Evolutionary conservation across 179 eudicot genomes (phyloP).

Genomic region (Silene noctiflora): DNA sequence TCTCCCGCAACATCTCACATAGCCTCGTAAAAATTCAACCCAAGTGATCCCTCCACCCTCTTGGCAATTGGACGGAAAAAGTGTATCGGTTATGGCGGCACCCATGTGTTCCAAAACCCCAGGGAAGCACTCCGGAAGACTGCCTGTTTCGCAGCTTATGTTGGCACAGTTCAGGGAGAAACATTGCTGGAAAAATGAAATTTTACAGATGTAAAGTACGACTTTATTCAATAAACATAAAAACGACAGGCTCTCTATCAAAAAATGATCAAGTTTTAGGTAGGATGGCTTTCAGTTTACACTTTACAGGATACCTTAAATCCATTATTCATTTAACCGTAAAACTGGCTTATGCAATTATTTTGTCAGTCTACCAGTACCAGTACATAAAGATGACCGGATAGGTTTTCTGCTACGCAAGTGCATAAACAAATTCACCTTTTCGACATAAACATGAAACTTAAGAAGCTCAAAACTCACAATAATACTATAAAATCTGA

Average conservation of each 20-base stretch:
- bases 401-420: not conserved
- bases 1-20: constrained; percentile 57
- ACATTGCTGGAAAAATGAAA: constrained; percentile 49
- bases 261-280: not conserved
- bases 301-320: not conserved
- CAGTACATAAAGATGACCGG: too few species aligned
- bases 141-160: constrained; percentile 38
- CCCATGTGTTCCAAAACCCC: constrained; percentile 48
- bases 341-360: too few species aligned
- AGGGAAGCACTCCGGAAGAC: constrained; percentile 34
- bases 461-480: too few species aligned
- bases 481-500: too few species aligned
- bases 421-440: not conserved
- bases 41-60: constrained; percentile 65
- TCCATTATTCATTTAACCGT: too few species aligned
- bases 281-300: not conserved
- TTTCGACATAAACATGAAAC: too few species aligned
- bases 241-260: not conserved
- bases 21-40: constrained; percentile 72
- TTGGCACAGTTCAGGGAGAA: constrained; percentile 42
- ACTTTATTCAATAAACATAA: not conserved
- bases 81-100: constrained; percentile 47
- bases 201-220: not conserved
- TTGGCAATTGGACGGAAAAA: constrained; percentile 38
- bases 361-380: too few species aligned